Evolutionary conservation across 2,329 filamentous ascomycete genomes (phyloP), one percentile per base, ranked within the genome.

Genomic region (Aspergillus luchuensis): DNA sequence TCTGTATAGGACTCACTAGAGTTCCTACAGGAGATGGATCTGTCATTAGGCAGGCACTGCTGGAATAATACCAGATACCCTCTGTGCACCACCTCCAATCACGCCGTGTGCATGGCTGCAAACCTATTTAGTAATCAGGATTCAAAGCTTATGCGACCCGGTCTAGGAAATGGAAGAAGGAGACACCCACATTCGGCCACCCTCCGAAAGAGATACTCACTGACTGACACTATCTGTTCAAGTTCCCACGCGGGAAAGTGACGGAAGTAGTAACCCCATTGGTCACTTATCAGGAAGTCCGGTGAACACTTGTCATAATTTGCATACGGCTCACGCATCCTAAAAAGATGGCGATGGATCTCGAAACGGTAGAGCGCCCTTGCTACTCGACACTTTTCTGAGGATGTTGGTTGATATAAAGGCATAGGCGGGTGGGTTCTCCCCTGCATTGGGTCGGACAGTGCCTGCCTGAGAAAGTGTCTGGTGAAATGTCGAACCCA

Each of bases 211-310:
- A 60, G n/a, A 57, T 57, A 52, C 51, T 60, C 58, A 38, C 53
- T 25, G 21, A 50, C 45, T 13, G 43, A 23, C 21, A 53, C n/a
- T 38, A 60, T 33, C 47, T 60, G 53, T 45, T 60, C 58, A 15
- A 60, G 43, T 19, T 60, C 58, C 53, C 53, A 57, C n/a, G 52
- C 58, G 33, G 53, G 43, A 15, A 38, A 60, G 23, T 53, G n/a
- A 13, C 33, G 45, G 19, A 52, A 60, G 15, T 23, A 57, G 28
- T 45, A 28, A 3, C 45, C 47, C 43, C 47, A 52, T 33, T 47
- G 43, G 43, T 56, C 53, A 15, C 30, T 23, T 11, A 25, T n/a
- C 11, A 23, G 13, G 21, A 60, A 60, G 28, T 60, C 53, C 10
- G 53, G 25, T 53, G 39, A 19, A 28, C 21, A 10, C 30, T 33